Evolutionary conservation across 1,139 yeast genomes (phyloP).

Genomic region (Candida labiduridarum): DNA sequence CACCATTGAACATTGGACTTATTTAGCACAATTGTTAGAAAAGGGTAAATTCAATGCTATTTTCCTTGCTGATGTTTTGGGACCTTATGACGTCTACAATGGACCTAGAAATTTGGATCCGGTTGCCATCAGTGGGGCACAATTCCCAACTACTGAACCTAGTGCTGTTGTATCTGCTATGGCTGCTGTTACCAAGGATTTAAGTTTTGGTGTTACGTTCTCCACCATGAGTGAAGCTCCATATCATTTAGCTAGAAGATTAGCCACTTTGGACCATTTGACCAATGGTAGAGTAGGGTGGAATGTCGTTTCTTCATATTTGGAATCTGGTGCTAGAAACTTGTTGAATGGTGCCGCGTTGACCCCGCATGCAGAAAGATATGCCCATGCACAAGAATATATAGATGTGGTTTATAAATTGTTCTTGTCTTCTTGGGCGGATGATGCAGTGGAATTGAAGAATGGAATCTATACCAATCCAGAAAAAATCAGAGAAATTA

Average conservation of each 20-base stretch:
- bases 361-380: slow-evolving; percentile 40
- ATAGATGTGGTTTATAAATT: slow-evolving; percentile 41
- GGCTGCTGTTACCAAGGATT: slow-evolving; percentile 44
- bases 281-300: slow-evolving; percentile 50
- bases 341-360: slow-evolving; percentile 31
- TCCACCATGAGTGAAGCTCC: slow-evolving; percentile 47
- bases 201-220: slow-evolving; percentile 45
- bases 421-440: slow-evolving; percentile 46
- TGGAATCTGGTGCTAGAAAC: slow-evolving; percentile 42
- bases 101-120: slow-evolving; percentile 39
- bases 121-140: slow-evolving; percentile 43
- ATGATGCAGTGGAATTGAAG: slow-evolving; percentile 41
- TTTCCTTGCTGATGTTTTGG: slow-evolving; percentile 51
- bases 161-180: slow-evolving; percentile 42
- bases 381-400: slow-evolving; percentile 42
- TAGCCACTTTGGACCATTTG: slow-evolving; percentile 43
- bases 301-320: slow-evolving; percentile 43
- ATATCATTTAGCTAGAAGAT: slow-evolving; percentile 43
- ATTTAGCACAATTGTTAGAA: slow-evolving; percentile 46
- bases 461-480: slow-evolving; percentile 42
- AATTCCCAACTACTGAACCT: slow-evolving; percentile 47
- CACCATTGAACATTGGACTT: slow-evolving; percentile 48
- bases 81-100: slow-evolving; percentile 45
- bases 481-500: slow-evolving; percentile 40
- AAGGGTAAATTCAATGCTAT: slow-evolving; percentile 47